Evolutionary conservation across 352 stramenopile species (phyloP), one percentile per base, ranked within the genome.

Genomic region (Hyaloperonospora arabidopsidis): DNA sequence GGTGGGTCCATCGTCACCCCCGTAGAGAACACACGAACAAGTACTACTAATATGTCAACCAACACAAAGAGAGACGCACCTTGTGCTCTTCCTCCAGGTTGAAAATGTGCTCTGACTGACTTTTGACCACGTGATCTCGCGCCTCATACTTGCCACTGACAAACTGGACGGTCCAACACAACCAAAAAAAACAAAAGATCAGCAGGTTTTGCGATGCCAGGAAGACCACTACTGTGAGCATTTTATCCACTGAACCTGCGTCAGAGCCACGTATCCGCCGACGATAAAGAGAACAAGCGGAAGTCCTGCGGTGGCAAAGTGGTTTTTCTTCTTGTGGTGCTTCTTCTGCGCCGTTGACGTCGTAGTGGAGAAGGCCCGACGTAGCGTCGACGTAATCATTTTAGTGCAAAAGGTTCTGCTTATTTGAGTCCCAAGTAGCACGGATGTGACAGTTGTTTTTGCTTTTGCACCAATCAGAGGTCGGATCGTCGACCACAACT

Each of bases 71-170:
- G 6, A 45, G 7, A 29, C 63, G 29, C 52, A 94, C 84, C 70
- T 86, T 87, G 70, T 94, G 76, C 61, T 94, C 84, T 45, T 94
- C 84, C 28, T 91, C 79, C 45, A 94, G 59, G 45, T 94, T 80
- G 50, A 94, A 94, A 22, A 72, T 67, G 15, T 79, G 81, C 52
- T 77, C 74, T 28, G 81, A 86, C 58, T 94, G 80, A 62, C 81
- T 92, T 63, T 92, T 90, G 63, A 94, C 74, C 51, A 75, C 47
- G 52, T 87, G 74, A 52, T 94, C 84, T 58, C 79, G 70, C 17
- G 78, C 77, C 55, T 94, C 84, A 50, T 78, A 91, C 48, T 92
- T 94, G 34, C 84, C 84, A 17, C 73, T 75, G 8, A 91, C 76
- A 59, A 94, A 94, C 78, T 92, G 44, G n/a, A n/a, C n/a, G n/a